Evolutionary conservation across 1,284 basidiomycete species (phyloP).

Genomic region (Cerrena zonata): DNA sequence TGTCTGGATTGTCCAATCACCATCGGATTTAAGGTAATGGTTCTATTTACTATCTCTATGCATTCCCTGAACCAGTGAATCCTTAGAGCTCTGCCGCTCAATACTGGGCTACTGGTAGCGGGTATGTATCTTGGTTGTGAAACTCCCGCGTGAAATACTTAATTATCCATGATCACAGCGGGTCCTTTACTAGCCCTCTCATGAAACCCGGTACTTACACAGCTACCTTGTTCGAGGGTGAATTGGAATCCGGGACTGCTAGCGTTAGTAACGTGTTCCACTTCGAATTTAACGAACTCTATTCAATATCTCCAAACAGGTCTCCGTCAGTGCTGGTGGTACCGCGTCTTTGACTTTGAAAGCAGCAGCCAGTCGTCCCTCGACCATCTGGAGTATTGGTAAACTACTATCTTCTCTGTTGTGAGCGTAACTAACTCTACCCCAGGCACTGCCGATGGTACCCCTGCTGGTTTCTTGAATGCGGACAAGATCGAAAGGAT

Average conservation of each 20-base stretch:
- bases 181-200: conserved; percentile 37
- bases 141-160: not conserved
- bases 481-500: conserved; percentile 46
- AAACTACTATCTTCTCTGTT: not conserved
- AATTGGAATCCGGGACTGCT: conserved; percentile 39
- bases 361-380: conserved; percentile 29
- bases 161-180: conserved; percentile 19
- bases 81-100: conserved; percentile 39
- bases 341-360: conserved; percentile 32
- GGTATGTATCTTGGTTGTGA: conserved; percentile 19
- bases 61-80: not conserved
- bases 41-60: not conserved
- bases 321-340: conserved; percentile 36
- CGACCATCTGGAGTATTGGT: conserved; percentile 40
- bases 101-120: conserved; percentile 39
- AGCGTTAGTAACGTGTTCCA: conserved; percentile 18
- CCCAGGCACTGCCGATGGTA: conserved; percentile 38
- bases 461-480: conserved; percentile 41
- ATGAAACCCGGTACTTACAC: conserved; percentile 44
- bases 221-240: conserved; percentile 40
- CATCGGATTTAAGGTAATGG: conserved; percentile 37
- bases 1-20: conserved; percentile 35
- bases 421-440: not conserved
- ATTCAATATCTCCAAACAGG: conserved; percentile 2
- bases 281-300: not conserved